Evolutionary conservation across 352 stramenopile genomes (phyloP).

Genomic region (Phytophthora multivora): DNA sequence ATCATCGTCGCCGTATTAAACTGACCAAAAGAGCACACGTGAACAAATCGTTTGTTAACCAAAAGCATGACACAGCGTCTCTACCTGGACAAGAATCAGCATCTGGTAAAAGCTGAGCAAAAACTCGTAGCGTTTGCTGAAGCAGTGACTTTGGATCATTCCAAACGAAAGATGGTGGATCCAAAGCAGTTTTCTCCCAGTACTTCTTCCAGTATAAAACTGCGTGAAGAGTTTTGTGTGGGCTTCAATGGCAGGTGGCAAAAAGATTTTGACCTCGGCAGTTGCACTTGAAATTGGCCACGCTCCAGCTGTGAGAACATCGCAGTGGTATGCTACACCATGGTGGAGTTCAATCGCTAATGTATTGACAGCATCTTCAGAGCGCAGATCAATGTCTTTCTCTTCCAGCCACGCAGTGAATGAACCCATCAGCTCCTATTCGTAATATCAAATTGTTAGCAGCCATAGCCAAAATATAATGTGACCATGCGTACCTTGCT

Average conservation of each 20-base stretch:
- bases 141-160: slow-evolving; percentile 67
- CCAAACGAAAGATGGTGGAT: slow-evolving; percentile 81
- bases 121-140: slow-evolving; percentile 82
- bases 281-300: slow-evolving; percentile 82
- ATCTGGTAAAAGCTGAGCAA: slow-evolving; percentile 88
- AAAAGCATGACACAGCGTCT: background rate
- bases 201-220: slow-evolving; percentile 82
- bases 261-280: slow-evolving; percentile 54
- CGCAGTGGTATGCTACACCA: slow-evolving; percentile 66
- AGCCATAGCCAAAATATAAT: background rate
- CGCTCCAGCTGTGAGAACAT: slow-evolving; percentile 81
- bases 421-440: slow-evolving; percentile 64
- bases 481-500: slow-evolving; percentile 58
- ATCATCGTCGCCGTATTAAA: slow-evolving; percentile 68
- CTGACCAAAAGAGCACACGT: slow-evolving; percentile 29
- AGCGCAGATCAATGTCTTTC: slow-evolving; percentile 54
- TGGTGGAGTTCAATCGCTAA: slow-evolving; percentile 65
- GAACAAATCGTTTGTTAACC: background rate
- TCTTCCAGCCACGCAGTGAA: slow-evolving; percentile 80
- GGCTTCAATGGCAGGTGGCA: slow-evolving; percentile 58
- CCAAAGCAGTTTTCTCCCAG: slow-evolving; percentile 79
- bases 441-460: slow-evolving; percentile 1
- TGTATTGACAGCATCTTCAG: slow-evolving; percentile 37
- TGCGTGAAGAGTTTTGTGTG: slow-evolving; percentile 81
- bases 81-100: slow-evolving; percentile 74